Percentiles rank a stretch among this genome's conserved stretches.
phyloP scores from a whole-genome alignment of 495 filamentous ascomycete species.

The Penicillium silybi region DNA sequence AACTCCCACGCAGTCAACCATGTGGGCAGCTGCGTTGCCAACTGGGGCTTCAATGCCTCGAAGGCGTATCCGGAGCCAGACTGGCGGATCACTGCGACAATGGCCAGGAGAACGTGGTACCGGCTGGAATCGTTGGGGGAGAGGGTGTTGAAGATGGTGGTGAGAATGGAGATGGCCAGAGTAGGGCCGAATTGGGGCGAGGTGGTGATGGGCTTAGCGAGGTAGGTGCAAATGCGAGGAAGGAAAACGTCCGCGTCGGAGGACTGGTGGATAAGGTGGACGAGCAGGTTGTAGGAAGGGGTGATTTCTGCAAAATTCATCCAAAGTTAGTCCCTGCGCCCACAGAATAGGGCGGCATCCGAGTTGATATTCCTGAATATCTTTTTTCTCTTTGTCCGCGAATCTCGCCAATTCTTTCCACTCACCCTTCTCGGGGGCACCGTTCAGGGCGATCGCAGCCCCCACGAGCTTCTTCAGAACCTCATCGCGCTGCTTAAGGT shows the following conservation, averaged over 20 bases:
- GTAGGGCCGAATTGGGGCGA: constrained; percentile 80
- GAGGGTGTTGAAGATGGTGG: constrained; percentile 96
- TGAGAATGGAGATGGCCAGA: constrained; percentile 80
- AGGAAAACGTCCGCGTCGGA: constrained; percentile 80
- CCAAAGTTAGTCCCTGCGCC: background rate
- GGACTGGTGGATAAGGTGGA: constrained; percentile 85
- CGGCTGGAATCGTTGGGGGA: constrained; percentile 67
- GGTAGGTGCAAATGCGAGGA: constrained; percentile 77
- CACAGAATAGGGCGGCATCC: background rate
- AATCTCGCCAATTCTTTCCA: constrained; percentile 7
- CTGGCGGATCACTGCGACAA: constrained; percentile 72
- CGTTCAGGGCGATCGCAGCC: constrained; percentile 65
- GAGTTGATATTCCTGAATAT: constrained; percentile 15
- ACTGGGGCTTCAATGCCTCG: constrained; percentile 72
- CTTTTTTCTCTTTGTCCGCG: constrained; percentile 12
- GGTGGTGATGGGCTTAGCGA: constrained; percentile 78
- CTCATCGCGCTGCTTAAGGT: constrained; percentile 70
- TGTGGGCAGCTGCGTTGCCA: constrained; percentile 66
- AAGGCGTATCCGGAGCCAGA: constrained; percentile 65
- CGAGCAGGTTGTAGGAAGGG: constrained; percentile 89
- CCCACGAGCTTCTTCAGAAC: constrained; percentile 83
- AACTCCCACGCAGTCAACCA: constrained; percentile 85
- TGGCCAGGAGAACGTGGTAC: constrained; percentile 83
- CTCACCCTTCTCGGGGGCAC: constrained; percentile 80
- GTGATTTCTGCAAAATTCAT: constrained; percentile 65